These are phyloP conservation scores for Exsudoporus frostii DNA, from an alignment of 768 basidiomycete species.

Conservation along the genomic window DNA sequence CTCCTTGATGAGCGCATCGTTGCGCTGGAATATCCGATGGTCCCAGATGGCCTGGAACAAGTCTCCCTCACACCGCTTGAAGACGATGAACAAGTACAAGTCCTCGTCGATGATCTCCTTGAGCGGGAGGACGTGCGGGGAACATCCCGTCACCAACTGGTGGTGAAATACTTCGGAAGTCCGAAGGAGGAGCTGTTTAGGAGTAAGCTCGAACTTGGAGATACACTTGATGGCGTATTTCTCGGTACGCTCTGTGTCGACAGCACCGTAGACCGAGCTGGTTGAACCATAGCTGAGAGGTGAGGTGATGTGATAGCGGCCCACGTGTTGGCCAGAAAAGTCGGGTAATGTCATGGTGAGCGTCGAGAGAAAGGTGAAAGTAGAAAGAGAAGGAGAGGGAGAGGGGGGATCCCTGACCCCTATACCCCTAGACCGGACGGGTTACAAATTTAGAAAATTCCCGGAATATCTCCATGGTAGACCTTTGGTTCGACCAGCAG, in stretches of 20 bases:
- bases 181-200: slow-evolving; percentile 57
- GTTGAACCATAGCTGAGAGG: slow-evolving; percentile 73
- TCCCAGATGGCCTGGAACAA: slow-evolving; percentile 71
- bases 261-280: slow-evolving; percentile 72
- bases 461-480: no score
- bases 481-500: no score
- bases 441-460: not conserved
- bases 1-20: slow-evolving; percentile 58
- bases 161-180: slow-evolving; percentile 66
- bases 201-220: slow-evolving; percentile 51
- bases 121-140: slow-evolving; percentile 63
- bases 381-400: not conserved
- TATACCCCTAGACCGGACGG: not conserved
- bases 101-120: slow-evolving; percentile 61
- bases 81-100: slow-evolving; percentile 62
- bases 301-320: slow-evolving; percentile 58
- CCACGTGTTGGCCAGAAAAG: slow-evolving; percentile 49
- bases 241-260: slow-evolving; percentile 43
- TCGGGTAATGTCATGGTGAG: slow-evolving; percentile 37
- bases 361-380: not conserved
- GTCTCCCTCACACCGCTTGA: slow-evolving; percentile 61
- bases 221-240: slow-evolving; percentile 79
- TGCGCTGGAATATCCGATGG: slow-evolving; percentile 47
- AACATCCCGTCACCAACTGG: slow-evolving; percentile 46
- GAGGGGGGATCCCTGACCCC: not conserved